Conservation (phyloP, 805 yeast genomes). For the Kazachstania martiniae region DNA sequence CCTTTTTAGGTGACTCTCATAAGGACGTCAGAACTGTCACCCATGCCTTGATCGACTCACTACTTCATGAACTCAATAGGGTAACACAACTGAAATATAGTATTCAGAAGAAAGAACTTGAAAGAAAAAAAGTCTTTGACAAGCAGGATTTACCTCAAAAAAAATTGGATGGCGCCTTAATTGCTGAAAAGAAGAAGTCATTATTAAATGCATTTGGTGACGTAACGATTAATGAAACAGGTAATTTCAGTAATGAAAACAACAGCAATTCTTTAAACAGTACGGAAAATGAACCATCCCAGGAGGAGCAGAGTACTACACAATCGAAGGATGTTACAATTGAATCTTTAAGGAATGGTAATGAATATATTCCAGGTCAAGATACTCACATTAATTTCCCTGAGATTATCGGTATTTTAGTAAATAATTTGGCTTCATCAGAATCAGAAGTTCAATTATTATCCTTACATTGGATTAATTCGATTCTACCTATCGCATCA, state of each 20-base stretch:
- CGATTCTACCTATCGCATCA: conserved; percentile 60
- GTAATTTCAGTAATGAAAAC: conserved; percentile 12
- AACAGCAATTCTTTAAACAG: conserved; percentile 6
- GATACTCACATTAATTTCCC: conserved; percentile 75
- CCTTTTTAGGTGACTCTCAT: conserved; percentile 72
- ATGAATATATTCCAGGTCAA: conserved; percentile 60
- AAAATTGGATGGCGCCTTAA: conserved; percentile 20
- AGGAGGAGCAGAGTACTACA: neutral
- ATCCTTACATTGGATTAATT: conserved; percentile 73
- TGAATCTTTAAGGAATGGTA: conserved; percentile 32
- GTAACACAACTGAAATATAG: conserved; percentile 58
- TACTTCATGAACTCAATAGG: conserved; percentile 70
- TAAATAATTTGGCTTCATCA: conserved; percentile 67
- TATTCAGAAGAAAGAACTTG: conserved; percentile 28
- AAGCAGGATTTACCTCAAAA: conserved; percentile 18
- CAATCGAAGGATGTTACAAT: neutral
- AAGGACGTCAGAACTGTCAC: conserved; percentile 84
- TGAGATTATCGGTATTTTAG: conserved; percentile 66
- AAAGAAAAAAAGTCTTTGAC: conserved; percentile 9
- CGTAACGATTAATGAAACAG: conserved; percentile 10
- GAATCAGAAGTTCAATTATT: conserved; percentile 70
- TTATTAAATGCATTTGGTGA: conserved; percentile 19
- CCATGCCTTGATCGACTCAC: conserved; percentile 58
- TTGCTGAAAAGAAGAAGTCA: conserved; percentile 27
- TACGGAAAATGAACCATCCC: neutral